phyloP scores from a whole-genome alignment of 345 rosid species.

The Acer yangbiense region DNA sequence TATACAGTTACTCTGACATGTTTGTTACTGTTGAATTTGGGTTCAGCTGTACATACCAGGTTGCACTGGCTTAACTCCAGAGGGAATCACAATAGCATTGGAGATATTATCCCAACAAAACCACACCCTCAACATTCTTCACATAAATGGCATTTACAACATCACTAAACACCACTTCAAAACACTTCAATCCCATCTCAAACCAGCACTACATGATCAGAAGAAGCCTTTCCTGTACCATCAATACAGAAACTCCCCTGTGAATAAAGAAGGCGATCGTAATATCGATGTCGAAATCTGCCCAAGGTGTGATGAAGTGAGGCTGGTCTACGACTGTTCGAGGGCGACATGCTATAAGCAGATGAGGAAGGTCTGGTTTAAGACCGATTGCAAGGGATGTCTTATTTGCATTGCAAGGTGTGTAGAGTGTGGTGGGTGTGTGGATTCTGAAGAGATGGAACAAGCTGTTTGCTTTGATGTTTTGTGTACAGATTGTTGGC shows the following conservation, averaged over 20 bases:
- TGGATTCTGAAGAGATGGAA: slow-evolving; percentile 43
- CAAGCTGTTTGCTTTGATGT: slow-evolving; percentile 54
- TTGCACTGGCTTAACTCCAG: slow-evolving; percentile 65
- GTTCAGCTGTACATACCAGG: slow-evolving; percentile 60
- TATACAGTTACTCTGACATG: too few relatives aligned
- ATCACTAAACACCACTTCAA: slow-evolving; percentile 55
- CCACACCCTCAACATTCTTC: slow-evolving; percentile 38
- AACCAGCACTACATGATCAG: neutral
- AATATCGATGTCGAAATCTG: slow-evolving; percentile 63
- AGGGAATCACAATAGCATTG: slow-evolving; percentile 67
- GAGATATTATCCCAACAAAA: slow-evolving; percentile 39
- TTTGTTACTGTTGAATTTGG: neutral
- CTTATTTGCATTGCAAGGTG: slow-evolving; percentile 63
- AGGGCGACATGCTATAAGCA: slow-evolving; percentile 40
- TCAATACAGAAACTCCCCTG: slow-evolving; percentile 11
- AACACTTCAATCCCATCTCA: slow-evolving; percentile 38
- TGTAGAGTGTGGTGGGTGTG: slow-evolving; percentile 62
- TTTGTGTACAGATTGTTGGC: slow-evolving; percentile 72
- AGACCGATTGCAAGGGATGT: slow-evolving; percentile 55
- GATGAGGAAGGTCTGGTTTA: slow-evolving; percentile 11
- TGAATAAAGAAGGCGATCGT: neutral
- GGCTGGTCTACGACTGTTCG: slow-evolving; percentile 59
- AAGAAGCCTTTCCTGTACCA: slow-evolving; percentile 28
- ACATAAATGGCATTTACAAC: slow-evolving; percentile 52
- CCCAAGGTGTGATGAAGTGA: slow-evolving; percentile 61